phyloP scores from a whole-genome alignment of 148 eudicot genomes.

The Arctostaphylos glauca region DNA sequence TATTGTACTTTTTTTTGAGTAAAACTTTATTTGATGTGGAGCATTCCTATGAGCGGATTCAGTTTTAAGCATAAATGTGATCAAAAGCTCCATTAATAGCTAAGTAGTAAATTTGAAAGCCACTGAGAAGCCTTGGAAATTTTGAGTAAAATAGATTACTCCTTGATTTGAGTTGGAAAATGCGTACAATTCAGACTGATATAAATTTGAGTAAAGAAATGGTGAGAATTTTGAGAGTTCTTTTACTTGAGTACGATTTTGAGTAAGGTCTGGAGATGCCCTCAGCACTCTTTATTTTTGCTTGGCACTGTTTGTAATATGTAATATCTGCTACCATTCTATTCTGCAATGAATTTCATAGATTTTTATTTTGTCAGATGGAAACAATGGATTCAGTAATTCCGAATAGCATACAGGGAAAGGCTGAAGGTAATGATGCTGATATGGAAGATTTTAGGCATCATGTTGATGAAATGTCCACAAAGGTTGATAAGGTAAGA shows the following conservation, averaged over 20 bases:
- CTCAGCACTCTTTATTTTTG: conserved; percentile 1
- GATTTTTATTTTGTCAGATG: conserved; percentile 13
- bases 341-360: not conserved
- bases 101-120: too few species aligned
- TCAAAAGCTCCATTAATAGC: too few species aligned
- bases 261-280: not conserved
- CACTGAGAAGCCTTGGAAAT: too few species aligned
- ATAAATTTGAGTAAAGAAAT: not conserved
- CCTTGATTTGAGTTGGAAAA: not conserved
- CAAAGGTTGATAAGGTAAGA: conserved; percentile 44
- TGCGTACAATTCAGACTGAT: not conserved
- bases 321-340: not conserved
- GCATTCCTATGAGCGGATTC: too few species aligned
- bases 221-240: not conserved
- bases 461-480: conserved; percentile 36
- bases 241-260: not conserved
- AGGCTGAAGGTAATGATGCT: conserved; percentile 8
- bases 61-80: too few species aligned
- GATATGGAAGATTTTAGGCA: conserved; percentile 32
- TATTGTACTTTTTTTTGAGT: too few species aligned
- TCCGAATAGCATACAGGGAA: conserved; percentile 12
- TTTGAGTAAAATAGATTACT: too few species aligned
- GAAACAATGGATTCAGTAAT: conserved; percentile 7
- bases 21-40: too few species aligned
- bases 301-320: not conserved